Base-by-base conservation (phyloP, 495 filamentous ascomycete genomes). In the Immersiella caudata region DNA sequence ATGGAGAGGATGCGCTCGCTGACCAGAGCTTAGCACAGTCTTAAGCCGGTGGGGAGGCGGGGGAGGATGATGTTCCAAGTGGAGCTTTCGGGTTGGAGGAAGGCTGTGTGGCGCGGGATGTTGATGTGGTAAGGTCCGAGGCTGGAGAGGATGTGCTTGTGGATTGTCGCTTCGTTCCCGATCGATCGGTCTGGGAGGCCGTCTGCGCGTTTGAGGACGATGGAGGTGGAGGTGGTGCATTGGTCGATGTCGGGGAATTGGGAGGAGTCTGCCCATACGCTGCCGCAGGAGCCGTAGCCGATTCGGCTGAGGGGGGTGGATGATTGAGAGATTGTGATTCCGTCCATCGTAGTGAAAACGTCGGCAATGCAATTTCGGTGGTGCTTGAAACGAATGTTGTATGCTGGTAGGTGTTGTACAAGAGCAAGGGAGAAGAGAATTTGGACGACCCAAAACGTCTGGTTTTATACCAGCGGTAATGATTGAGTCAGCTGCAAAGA, bases 1-100 rank as follows among this genome's bases (percentile, higher is more conserved):
- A 84, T 67, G 0, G 79, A 73, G 16, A 75, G 79, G 46, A 84
- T 86, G 14, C 81, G 74, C 21, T 84, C 73, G 11, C 72, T 75
- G 3, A 74, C 33, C 0, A 83, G 70, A 18, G 73, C 70, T 49
- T 81, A 79, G 76, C 80, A 84, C 20, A 75, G 72, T 8, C 68
- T n/a, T 36, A 24, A 65, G 26, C 20, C 64, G 14, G 24, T 18
- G 24, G 71, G 64, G 2, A 73, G 64, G 6, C 57, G 69, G 4
- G 67, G 52, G 20, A 73, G 58, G 9, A 71, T 71, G 1, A 55
- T 22, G 22, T 1, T 12, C 69, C 69, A 71, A 0, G 11, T n/a
- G 6, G 59, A 0, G 0, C 51, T 20, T 1, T 1, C 1, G 1
- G 27, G 8, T 1, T 58, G 0, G 54, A 71, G 55, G 46, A 64